phyloP scores from a whole-genome alignment of 352 stramenopile species.

The Pythium aristosporum region DNA sequence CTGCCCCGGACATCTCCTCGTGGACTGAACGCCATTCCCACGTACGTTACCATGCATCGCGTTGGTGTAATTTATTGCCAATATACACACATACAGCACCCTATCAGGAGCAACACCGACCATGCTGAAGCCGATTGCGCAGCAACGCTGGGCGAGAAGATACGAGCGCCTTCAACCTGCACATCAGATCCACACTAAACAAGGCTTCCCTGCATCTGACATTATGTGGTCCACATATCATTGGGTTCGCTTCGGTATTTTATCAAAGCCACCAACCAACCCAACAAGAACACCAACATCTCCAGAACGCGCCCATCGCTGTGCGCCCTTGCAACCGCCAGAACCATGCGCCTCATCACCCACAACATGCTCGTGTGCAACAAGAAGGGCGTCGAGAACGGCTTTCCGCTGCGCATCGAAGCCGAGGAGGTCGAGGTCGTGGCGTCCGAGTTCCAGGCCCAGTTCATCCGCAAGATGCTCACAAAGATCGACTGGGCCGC shows the following conservation, averaged over 20 bases:
- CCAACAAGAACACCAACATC: neutral
- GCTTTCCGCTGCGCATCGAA: constrained; percentile 91
- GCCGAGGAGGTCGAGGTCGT: constrained; percentile 79
- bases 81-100: neutral
- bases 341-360: constrained; percentile 89
- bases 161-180: too few species aligned
- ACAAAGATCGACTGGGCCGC: constrained; percentile 88
- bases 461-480: constrained; percentile 90
- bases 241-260: neutral
- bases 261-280: constrained; percentile 19
- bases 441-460: constrained; percentile 75
- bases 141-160: too few species aligned
- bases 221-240: constrained; percentile 13
- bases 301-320: too few species aligned
- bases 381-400: constrained; percentile 92
- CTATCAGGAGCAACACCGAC: neutral
- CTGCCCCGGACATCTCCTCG: neutral
- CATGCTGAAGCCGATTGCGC: too few species aligned
- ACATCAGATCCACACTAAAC: too few species aligned
- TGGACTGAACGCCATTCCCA: neutral
- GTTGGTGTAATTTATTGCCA: neutral
- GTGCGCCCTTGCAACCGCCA: neutral
- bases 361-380: constrained; percentile 95
- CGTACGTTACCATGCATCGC: neutral
- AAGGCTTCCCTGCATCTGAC: neutral